These are phyloP conservation scores for Ascocoryne sarcoides DNA, from an alignment of 2,329 filamentous ascomycete species.

Conservation along the genomic window DNA sequence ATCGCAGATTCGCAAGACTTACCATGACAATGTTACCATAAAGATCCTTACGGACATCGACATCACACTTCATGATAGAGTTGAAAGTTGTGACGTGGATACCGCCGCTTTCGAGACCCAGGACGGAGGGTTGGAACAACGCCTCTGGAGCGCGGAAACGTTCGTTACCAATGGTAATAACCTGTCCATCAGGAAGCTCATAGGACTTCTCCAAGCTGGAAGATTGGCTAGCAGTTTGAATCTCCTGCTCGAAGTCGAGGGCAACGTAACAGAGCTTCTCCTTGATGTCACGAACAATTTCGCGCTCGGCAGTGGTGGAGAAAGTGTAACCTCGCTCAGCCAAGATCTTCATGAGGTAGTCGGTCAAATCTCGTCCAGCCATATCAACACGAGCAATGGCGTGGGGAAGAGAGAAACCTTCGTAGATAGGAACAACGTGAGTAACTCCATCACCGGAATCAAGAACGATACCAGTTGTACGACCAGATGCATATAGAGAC, in stretches of 20 bases:
- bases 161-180: conserved; percentile 99
- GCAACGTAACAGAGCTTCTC: conserved; percentile 99
- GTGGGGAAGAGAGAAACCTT: conserved; percentile 99
- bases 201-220: conserved; percentile 99
- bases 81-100: conserved; percentile 99
- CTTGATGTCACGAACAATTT: conserved; percentile 99
- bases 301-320: conserved; percentile 99
- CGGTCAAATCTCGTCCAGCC: conserved; percentile 99
- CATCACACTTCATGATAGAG: conserved; percentile 99
- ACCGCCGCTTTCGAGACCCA: conserved; percentile 96
- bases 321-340: conserved; percentile 99
- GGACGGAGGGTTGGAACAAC: conserved; percentile 96
- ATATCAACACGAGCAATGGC: conserved; percentile 99
- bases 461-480: conserved; percentile 99
- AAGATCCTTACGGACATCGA: conserved; percentile 99
- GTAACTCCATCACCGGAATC: conserved; percentile 99
- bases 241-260: conserved; percentile 99
- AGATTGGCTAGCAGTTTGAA: conserved; percentile 98
- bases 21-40: conserved; percentile 99
- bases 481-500: conserved; percentile 98
- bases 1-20: conserved; percentile 35
- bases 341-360: conserved; percentile 99
- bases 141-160: conserved; percentile 99
- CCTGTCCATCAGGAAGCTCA: conserved; percentile 97
- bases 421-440: conserved; percentile 99